Evolutionary conservation across 2,329 filamentous ascomycete genomes (phyloP).

Genomic region (Exophiala phaeomuriformis): DNA sequence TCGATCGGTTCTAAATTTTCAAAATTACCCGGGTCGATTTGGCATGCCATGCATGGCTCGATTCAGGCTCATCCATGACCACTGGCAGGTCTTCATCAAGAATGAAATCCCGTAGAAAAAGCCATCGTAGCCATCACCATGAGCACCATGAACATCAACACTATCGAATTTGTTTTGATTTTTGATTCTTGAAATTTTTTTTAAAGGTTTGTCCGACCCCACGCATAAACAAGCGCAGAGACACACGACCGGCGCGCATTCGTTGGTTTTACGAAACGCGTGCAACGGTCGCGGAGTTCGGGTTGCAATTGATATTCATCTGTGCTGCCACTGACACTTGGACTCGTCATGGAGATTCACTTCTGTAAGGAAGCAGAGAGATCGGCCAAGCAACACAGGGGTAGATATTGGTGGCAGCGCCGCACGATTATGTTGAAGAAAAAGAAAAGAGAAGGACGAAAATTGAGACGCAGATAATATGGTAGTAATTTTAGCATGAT

Average conservation of each 20-base stretch:
- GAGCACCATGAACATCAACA: background rate
- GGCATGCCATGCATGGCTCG: background rate
- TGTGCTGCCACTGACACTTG: slow-evolving; percentile 76
- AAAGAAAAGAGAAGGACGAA: slow-evolving; percentile 6
- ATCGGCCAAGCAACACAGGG: slow-evolving; percentile 74
- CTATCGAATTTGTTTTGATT: background rate
- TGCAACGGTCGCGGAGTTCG: slow-evolving; percentile 35
- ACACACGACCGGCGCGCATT: slow-evolving; percentile 30
- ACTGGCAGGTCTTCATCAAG: too few relatives aligned
- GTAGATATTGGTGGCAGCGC: slow-evolving; percentile 62
- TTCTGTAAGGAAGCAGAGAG: slow-evolving; percentile 26
- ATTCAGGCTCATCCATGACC: too few relatives aligned
- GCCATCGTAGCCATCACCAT: background rate
- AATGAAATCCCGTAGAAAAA: too few relatives aligned
- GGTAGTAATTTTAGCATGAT: background rate
- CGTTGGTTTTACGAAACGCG: slow-evolving; percentile 16
- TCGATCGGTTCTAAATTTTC: too few relatives aligned
- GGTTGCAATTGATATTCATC: slow-evolving; percentile 71
- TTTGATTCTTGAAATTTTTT: background rate
- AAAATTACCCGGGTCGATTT: too few relatives aligned
- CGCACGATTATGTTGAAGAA: slow-evolving; percentile 48
- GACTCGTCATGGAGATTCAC: slow-evolving; percentile 41
- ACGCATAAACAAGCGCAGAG: slow-evolving; percentile 31
- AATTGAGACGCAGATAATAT: background rate
- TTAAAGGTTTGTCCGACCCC: slow-evolving; percentile 48